Percentiles rank a stretch among this genome's conserved stretches.
Conservation (phyloP, 768 basidiomycete species). For the Cystobasidium ongulense region DNA sequence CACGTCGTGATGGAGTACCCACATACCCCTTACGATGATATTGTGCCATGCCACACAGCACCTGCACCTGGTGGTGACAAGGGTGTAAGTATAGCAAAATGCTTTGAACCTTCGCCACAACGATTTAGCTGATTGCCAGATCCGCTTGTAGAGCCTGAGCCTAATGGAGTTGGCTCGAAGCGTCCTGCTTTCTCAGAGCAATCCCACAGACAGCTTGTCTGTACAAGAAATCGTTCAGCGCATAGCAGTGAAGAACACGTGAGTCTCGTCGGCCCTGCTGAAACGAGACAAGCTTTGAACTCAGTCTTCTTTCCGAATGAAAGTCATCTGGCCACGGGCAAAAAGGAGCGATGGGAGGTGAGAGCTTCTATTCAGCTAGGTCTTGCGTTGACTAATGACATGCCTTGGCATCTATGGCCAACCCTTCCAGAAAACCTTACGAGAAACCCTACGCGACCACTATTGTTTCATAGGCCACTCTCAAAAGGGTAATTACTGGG, state of each 20-base stretch:
- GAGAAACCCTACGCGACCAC: not conserved
- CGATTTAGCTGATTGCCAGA: not conserved
- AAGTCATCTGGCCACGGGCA: not conserved
- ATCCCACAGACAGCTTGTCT: not conserved
- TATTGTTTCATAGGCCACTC: conserved; percentile 24
- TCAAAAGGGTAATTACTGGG: not conserved
- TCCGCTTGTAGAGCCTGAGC: not conserved
- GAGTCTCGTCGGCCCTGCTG: not conserved
- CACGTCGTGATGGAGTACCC: not conserved
- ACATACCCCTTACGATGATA: not conserved
- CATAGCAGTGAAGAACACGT: conserved; percentile 2
- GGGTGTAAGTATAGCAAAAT: not conserved
- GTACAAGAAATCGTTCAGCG: not conserved
- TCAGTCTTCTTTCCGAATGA: too few species aligned
- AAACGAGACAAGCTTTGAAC: not conserved
- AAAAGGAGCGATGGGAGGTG: conserved; percentile 9
- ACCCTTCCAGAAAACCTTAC: conserved; percentile 13
- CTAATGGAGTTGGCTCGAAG: not conserved
- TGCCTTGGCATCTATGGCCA: too few species aligned
- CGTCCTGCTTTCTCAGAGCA: not conserved
- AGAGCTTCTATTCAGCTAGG: not conserved
- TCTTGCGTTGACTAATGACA: too few species aligned
- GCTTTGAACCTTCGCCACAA: not conserved
- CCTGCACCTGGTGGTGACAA: not conserved
- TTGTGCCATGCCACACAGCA: not conserved